These are phyloP conservation scores for Colletotrichum sp. DNA, from an alignment of 2,329 filamentous ascomycete species.

Conservation along the genomic window DNA sequence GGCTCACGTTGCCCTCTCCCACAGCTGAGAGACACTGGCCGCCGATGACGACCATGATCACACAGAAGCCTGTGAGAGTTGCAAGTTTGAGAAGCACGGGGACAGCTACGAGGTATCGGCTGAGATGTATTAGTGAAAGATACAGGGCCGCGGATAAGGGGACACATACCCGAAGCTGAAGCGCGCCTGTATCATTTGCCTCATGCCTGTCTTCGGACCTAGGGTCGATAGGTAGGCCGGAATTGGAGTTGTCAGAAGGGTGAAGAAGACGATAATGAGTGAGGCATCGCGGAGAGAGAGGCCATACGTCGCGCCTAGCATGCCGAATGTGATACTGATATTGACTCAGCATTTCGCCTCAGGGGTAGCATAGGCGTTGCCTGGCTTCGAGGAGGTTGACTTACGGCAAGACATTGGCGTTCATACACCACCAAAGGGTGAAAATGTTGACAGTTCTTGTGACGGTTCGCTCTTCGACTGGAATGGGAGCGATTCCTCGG, in stretches of 20 bases:
- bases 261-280: conserved; percentile 52
- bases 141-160: conserved; percentile 23
- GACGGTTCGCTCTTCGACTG: conserved; percentile 32
- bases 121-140: not conserved
- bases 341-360: not conserved
- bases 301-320: conserved; percentile 47
- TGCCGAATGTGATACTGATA: conserved; percentile 43
- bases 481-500: conserved; percentile 32
- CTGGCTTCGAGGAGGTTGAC: not conserved
- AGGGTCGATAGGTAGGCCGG: conserved; percentile 46
- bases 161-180: conserved; percentile 28
- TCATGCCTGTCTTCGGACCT: conserved; percentile 49
- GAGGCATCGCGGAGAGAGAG: conserved; percentile 46
- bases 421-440: conserved; percentile 34
- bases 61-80: conserved; percentile 51
- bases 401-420: conserved; percentile 35
- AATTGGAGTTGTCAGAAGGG: conserved; percentile 38
- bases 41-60: conserved; percentile 52
- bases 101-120: conserved; percentile 22
- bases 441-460: conserved; percentile 34
- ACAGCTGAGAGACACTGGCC: conserved; percentile 46
- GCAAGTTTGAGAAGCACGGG: conserved; percentile 46
- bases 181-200: conserved; percentile 53
- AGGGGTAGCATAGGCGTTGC: not conserved
- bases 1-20: conserved; percentile 37